Evolutionary conservation across 352 stramenopile species (phyloP), one percentile per base, ranked within the genome.

Genomic region (Pythium coloratum): DNA sequence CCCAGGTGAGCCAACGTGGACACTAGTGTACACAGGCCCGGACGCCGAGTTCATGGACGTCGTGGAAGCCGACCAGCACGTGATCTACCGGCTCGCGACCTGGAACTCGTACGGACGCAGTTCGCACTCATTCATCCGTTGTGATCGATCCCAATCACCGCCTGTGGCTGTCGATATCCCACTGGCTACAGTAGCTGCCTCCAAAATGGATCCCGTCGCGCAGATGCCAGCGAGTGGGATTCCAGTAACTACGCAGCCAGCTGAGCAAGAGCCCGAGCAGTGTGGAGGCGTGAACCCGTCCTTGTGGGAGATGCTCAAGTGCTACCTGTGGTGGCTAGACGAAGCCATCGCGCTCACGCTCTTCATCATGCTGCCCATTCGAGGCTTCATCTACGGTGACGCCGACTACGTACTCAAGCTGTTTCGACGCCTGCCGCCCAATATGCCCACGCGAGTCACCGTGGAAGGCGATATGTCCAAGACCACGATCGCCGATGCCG

Each of bases 51-150:
- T 89, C 70, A 70, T 91, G 49, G 85, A 93, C 58, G 65, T 89
- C 16, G 74, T 90, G 13, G 71, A 85, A 14, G 62, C 69, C 18
- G 71, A 80, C 7, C 71, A 85, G 47, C 81, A 88, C 55, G 72
- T 91, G 3, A 78, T 90, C 8, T 95, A 92, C 59, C 83, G 86
- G 9, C 71, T 95, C 2, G 85, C 87, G 47, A 90, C 84, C 0
- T 95, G 87, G 85, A 95, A 94, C 59, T 88, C 87, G 14, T 95
- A 92, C 40, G 87, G 87, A 24, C 82, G 82, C 2, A 95, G 87
- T 28, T 34, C 75, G 0, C 82, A 86, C 42, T 73, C 71, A 1
- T 89, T 84, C 60, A 66, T 91, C 40, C 85, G 79, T 6, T 93
- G 85, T 56, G 76, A 82, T 26, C 65, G 62, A 14, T 62, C 55